These are phyloP conservation scores for Rhodocollybia butyracea DNA, from an alignment of 768 basidiomycete species.

Conservation along the genomic window DNA sequence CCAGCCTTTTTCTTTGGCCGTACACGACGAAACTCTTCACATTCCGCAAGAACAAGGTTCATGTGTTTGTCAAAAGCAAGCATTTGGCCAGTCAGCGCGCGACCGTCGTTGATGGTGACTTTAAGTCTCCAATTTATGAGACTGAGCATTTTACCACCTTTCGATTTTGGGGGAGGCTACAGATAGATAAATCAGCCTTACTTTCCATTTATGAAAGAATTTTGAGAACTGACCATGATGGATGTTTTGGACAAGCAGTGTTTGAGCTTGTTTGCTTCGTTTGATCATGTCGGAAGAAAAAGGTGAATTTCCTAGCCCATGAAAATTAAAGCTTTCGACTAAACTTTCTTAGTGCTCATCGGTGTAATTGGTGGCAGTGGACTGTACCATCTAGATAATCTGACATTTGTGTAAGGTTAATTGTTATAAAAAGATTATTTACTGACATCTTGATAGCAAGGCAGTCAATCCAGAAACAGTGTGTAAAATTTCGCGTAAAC, in stretches of 20 bases:
- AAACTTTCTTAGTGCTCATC: slow-evolving; percentile 54
- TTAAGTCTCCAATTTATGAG: slow-evolving; percentile 98
- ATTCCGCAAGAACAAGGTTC: slow-evolving; percentile 98
- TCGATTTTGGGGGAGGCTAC: slow-evolving; percentile 89
- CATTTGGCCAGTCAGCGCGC: slow-evolving; percentile 96
- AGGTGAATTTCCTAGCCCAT: neutral
- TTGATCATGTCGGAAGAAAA: slow-evolving; percentile 2
- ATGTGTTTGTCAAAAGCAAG: slow-evolving; percentile 99
- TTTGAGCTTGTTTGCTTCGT: neutral
- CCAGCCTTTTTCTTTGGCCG: slow-evolving; percentile 89
- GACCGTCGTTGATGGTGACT: slow-evolving; percentile 96
- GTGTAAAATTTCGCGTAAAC: slow-evolving; percentile 18
- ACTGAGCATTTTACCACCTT: slow-evolving; percentile 96
- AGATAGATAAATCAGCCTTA: neutral
- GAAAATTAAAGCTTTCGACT: neutral
- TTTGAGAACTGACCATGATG: slow-evolving; percentile 5
- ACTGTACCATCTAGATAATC: slow-evolving; percentile 88
- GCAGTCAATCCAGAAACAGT: slow-evolving; percentile 82
- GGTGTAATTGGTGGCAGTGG: slow-evolving; percentile 93
- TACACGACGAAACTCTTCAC: slow-evolving; percentile 95
- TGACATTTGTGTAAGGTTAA: slow-evolving; percentile 72
- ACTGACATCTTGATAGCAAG: slow-evolving; percentile 39
- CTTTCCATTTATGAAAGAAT: neutral
- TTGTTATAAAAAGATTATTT: neutral
- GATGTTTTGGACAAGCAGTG: neutral